A percentile compares a stretch with the other conserved stretches of the same genome.
phyloP scores from a whole-genome alignment of 1,284 basidiomycete genomes.

The Stygiomarasmius scandens region DNA sequence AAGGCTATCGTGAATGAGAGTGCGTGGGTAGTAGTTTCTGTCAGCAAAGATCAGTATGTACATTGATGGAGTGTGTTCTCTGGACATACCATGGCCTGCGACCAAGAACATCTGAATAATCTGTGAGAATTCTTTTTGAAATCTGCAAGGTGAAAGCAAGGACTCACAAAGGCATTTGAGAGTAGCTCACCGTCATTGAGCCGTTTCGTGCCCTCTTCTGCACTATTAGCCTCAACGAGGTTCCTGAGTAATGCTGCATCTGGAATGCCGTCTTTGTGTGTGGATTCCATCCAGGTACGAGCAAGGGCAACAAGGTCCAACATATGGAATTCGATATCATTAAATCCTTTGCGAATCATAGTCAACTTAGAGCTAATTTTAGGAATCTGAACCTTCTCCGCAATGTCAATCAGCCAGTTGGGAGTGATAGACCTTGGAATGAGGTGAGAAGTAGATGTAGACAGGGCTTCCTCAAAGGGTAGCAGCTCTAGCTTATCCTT shows the following conservation, averaged over 20 bases:
- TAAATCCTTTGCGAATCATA: conserved; percentile 18
- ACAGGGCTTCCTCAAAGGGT: background rate
- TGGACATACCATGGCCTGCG: conserved; percentile 23
- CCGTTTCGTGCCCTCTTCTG: conserved; percentile 22
- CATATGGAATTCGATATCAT: conserved; percentile 28
- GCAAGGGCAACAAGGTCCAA: conserved; percentile 29
- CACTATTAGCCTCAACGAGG: conserved; percentile 46
- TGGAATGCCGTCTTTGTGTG: conserved; percentile 20
- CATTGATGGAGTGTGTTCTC: conserved; percentile 4
- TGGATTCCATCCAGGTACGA: background rate
- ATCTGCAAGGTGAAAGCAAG: too few species aligned
- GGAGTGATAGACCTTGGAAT: background rate
- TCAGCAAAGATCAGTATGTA: too few species aligned
- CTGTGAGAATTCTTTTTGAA: too few species aligned
- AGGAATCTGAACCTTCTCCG: background rate
- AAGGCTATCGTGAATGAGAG: conserved; percentile 33
- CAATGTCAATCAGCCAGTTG: background rate
- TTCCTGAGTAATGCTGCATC: conserved; percentile 42
- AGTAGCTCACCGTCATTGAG: conserved; percentile 35
- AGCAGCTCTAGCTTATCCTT: background rate
- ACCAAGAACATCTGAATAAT: conserved; percentile 32
- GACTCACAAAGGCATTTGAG: conserved; percentile 35
- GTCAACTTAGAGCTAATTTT: too few species aligned
- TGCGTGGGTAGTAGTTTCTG: conserved; percentile 37
- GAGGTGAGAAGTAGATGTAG: background rate